Base-by-base conservation (phyloP, 371 early-diverging fungal species). In the Circinella minor region DNA sequence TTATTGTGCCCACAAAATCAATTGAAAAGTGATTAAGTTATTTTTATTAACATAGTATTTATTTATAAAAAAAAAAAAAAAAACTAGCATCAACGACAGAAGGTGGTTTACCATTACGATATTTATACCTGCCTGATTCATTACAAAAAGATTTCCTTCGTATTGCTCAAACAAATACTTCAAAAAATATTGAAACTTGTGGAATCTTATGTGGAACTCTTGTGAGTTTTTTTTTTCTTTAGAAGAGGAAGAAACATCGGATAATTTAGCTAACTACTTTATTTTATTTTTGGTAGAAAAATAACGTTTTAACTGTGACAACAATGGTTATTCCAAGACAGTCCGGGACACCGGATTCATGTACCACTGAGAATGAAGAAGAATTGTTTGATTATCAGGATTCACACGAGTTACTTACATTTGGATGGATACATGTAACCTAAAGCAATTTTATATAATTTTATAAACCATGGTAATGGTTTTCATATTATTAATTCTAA, bases 271-370 rank as follows among this genome's bases (percentile, higher is more conserved):
- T 36, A 38, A 20, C 36, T 51, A 4, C 17, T n/a, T 8, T 36
- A 20, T 9, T 51, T 10, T 27, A 43, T 43, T 48, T 48, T 38
- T 4, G 48, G 20, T 49, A 90, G 89, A 83, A 85, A 69, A 88
- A 86, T 14, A 91, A 94, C 70, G 81, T 83, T 5, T 74, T 96
- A 18, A 84, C 81, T 5, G 83, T 95, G 36, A 96, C 92, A 0
- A 93, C 93, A 0, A 77, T 97, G 20, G 86, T 97, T 59, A 92
- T 97, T 71, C 97, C 97, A 55, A 94, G 95, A 68, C 97, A 97
- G 70, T 88, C 83, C 3, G 91, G 93, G 1, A 96, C 97, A 2
- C 87, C 93, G 13, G 96, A 97, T 72, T 94, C 95, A 2, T 95
- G 95, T 63, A 89, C 90, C 13, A 95, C 93, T 0, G 91, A 90